Evolutionary conservation across 2,329 filamentous ascomycete species (phyloP), one percentile per base, ranked within the genome.

Genomic region (Aureobasidium subglaciale): DNA sequence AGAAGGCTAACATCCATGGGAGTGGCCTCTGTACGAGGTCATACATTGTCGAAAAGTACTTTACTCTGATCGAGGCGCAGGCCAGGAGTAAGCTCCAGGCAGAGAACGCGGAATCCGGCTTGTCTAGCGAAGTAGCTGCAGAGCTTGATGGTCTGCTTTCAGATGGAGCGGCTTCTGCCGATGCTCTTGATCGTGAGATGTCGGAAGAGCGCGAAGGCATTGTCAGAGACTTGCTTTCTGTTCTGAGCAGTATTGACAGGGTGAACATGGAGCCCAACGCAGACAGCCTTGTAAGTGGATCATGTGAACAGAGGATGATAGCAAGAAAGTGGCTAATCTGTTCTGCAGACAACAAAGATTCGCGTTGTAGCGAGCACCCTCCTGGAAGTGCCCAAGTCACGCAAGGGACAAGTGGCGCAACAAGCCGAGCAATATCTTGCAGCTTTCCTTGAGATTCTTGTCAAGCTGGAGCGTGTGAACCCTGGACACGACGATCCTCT

Each of bases 1-100:
- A 95, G 68, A 95, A 95, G 67, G 88, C 89, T 6, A 95, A 95
- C 68, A 88, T 96, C 35, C 90, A 92, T 65, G 83, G 85, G 2
- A 92, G 86, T 5, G 86, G 90, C 64, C 75, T 96, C 9, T 84
- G 85, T 2, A 95, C 89, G 0, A 80, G 90, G 22, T 92, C 88
- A 0, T 91, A 90, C 67, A 83, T 92, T 56, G 88, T 95, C 0
- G 89, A 95, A 68, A 86, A 90, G 60, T 95, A 92, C 71, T 89
- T 89, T 69, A 84, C 84, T 62, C 76, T 93, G 1, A 82, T 84
- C 34, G 87, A 90, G 53, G 81, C 84, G 1, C 81, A 85, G 63
- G 62, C 61, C 18, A 63, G 62, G n/a, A 59, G 59, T 18, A 71
- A 80, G 38, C 67, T 73, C 16, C 72, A 78, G 57, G 71, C 75